Conservation (phyloP, 352 stramenopile species). For the Phytophthora colocasiae region DNA sequence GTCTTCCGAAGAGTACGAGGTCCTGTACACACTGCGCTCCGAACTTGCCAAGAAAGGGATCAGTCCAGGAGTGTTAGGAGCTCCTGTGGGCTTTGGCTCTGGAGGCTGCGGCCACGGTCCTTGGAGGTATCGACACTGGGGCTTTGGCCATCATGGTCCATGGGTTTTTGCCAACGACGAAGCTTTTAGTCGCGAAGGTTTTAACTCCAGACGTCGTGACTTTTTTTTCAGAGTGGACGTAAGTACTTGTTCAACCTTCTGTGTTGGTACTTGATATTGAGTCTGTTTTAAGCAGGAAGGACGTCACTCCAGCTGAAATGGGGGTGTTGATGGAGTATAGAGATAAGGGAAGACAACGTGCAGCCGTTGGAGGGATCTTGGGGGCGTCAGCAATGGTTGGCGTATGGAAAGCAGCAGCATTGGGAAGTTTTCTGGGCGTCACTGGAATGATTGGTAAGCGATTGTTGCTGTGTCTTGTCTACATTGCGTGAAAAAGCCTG, state of each 20-base stretch:
- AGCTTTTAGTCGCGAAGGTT: background rate
- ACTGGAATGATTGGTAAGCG: conserved; percentile 21
- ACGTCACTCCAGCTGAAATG: conserved; percentile 13
- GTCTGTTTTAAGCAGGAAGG: background rate
- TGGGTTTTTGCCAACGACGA: too few species aligned
- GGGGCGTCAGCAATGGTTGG: conserved; percentile 16
- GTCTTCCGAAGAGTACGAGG: conserved; percentile 53
- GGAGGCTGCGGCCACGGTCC: background rate
- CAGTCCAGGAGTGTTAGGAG: conserved; percentile 42
- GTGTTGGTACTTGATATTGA: background rate
- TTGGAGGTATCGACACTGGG: background rate
- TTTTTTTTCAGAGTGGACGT: background rate
- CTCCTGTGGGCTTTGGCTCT: conserved; percentile 26
- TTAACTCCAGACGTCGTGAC: background rate
- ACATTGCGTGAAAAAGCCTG: background rate
- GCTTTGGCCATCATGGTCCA: background rate
- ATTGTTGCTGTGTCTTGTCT: background rate
- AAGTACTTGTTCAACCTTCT: background rate
- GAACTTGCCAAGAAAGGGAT: conserved; percentile 54
- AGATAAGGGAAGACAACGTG: conserved; percentile 5
- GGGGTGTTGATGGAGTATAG: conserved; percentile 16
- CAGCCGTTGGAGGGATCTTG: conserved; percentile 6
- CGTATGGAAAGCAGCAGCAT: conserved; percentile 12
- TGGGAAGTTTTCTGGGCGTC: conserved; percentile 9
- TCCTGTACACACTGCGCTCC: conserved; percentile 52